Conservation (phyloP, 768 basidiomycete species). For the Panaeolus papilionaceus region DNA sequence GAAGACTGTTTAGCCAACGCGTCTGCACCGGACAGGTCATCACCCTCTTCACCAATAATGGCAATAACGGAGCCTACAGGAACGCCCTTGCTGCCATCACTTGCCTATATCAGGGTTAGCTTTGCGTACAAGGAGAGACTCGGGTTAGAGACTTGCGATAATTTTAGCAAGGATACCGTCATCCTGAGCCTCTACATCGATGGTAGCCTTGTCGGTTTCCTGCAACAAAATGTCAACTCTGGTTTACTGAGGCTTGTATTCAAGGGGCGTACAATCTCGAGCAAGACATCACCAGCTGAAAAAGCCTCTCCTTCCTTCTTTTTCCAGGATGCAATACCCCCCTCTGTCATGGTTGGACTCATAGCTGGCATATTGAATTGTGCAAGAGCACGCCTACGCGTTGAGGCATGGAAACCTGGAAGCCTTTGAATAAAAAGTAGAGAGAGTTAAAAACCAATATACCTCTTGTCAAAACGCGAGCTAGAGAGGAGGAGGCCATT, state of each 20-base stretch:
- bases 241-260: background rate
- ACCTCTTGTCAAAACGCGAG: slow-evolving; percentile 74
- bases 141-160: slow-evolving; percentile 62
- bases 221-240: slow-evolving; percentile 37
- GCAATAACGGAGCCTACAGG: slow-evolving; percentile 90
- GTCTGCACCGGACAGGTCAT: slow-evolving; percentile 86
- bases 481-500: slow-evolving; percentile 65
- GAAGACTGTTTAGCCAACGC: slow-evolving; percentile 72
- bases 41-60: slow-evolving; percentile 93
- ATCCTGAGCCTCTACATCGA: slow-evolving; percentile 99
- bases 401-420: slow-evolving; percentile 84
- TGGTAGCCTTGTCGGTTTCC: slow-evolving; percentile 99
- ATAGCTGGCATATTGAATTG: slow-evolving; percentile 98
- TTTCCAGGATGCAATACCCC: slow-evolving; percentile 98
- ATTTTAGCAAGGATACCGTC: slow-evolving; percentile 98
- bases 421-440: background rate
- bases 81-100: slow-evolving; percentile 88
- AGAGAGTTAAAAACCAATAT: slow-evolving; percentile 29
- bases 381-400: slow-evolving; percentile 77
- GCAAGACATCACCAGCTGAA: slow-evolving; percentile 88
- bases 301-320: slow-evolving; percentile 95
- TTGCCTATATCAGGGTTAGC: slow-evolving; percentile 52
- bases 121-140: too few relatives aligned
- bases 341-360: slow-evolving; percentile 99
- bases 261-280: slow-evolving; percentile 81